phyloP scores from a whole-genome alignment of 495 filamentous ascomycete genomes.

The Cercophora scortea region DNA sequence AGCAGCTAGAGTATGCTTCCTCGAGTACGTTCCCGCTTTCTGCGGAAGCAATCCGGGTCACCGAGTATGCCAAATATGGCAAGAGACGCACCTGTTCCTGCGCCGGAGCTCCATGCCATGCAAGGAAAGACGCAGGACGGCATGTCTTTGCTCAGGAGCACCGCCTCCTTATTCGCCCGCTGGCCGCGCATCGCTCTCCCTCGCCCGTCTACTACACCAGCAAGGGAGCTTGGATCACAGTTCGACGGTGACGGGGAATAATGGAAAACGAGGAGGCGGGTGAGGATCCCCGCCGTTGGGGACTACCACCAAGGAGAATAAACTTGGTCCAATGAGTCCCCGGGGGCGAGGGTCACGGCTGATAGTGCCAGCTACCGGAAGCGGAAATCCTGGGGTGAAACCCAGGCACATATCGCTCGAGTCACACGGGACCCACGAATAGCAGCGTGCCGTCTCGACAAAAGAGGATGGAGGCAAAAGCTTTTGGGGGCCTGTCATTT shows the following conservation, averaged over 20 bases:
- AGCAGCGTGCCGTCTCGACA: conserved; percentile 1
- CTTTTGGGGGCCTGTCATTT: conserved; percentile 6
- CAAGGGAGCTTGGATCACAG: conserved; percentile 9
- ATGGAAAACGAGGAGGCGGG: conserved; percentile 2
- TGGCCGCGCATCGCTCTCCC: background rate
- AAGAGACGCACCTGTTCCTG: conserved; percentile 12
- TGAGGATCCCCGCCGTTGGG: background rate
- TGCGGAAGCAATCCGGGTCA: conserved; percentile 13
- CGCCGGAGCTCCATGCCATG: conserved; percentile 15
- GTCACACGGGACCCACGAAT: background rate
- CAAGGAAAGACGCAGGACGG: conserved; percentile 10
- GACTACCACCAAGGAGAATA: background rate
- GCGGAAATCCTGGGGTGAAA: conserved; percentile 1
- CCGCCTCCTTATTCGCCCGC: conserved; percentile 2
- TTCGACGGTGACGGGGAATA: background rate
- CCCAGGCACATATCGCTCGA: background rate
- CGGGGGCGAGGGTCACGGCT: background rate
- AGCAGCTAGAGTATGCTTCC: background rate
- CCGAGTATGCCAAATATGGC: conserved; percentile 13
- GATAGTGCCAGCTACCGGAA: conserved; percentile 1
- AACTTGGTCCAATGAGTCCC: conserved; percentile 2
- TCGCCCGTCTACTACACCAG: background rate
- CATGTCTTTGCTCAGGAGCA: conserved; percentile 8
- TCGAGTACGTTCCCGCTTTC: background rate
- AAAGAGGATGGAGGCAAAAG: background rate